A percentile compares a stretch with the other conserved stretches of the same genome.
These are phyloP conservation scores for Gossypium turneri DNA, from an alignment of 345 rosid species.

Conservation along the genomic window DNA sequence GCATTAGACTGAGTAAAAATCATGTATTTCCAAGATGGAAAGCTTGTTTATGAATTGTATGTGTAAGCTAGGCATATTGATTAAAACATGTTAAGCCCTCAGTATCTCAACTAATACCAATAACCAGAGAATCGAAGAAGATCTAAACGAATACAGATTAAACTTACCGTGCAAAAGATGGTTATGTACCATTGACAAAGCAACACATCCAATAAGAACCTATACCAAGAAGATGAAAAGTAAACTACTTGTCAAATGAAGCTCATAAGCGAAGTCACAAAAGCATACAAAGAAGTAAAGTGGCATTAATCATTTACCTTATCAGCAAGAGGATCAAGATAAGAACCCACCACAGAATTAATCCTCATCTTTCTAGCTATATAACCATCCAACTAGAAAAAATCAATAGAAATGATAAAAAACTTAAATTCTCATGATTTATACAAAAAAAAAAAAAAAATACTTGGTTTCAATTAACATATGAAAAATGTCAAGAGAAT, in stretches of 20 bases:
- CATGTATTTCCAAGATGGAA: not conserved
- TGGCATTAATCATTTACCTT: conserved; percentile 45
- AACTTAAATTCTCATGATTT: not conserved
- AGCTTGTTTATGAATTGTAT: not conserved
- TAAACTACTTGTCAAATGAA: not conserved
- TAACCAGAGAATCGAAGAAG: not conserved
- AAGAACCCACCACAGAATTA: conserved; percentile 89
- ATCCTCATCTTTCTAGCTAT: conserved; percentile 87
- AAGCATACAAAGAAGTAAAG: not conserved
- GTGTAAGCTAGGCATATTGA: not conserved
- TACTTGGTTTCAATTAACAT: not conserved
- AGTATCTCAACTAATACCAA: not conserved
- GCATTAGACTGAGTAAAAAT: not conserved
- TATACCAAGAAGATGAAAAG: conserved; percentile 23
- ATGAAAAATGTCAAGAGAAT: not conserved
- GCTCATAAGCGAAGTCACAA: not conserved
- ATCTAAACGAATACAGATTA: conserved; percentile 13
- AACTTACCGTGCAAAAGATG: conserved; percentile 79
- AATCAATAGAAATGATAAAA: conserved; percentile 5
- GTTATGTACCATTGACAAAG: conserved; percentile 77
- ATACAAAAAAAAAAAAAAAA: not conserved
- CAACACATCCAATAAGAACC: conserved; percentile 93
- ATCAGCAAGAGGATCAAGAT: conserved; percentile 98
- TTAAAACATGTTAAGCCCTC: not conserved
- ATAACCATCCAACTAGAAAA: conserved; percentile 77